A percentile compares a stretch with the other conserved stretches of the same genome.
These are phyloP conservation scores for Penicillium coprophilum DNA, from an alignment of 495 filamentous ascomycete species.

Conservation along the genomic window DNA sequence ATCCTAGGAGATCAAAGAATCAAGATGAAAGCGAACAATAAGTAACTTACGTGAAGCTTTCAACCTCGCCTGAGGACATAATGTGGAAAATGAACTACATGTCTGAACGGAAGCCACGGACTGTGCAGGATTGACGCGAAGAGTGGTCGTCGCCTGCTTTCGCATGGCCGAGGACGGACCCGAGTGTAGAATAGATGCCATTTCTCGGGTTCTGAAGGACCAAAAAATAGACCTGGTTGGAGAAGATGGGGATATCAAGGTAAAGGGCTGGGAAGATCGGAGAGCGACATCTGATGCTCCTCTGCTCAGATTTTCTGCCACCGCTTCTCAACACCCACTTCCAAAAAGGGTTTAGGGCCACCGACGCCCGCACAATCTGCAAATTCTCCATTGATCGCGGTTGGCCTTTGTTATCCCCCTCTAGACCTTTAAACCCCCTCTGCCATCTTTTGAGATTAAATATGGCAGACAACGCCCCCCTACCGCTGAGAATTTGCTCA, in stretches of 20 bases:
- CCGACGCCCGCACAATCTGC: conserved; percentile 41
- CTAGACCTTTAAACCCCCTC: conserved; percentile 17
- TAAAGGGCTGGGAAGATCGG: conserved; percentile 15
- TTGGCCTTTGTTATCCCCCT: conserved; percentile 19
- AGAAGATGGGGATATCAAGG: conserved; percentile 19
- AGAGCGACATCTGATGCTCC: conserved; percentile 31
- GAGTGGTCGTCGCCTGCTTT: conserved; percentile 34
- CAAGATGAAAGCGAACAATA: not conserved
- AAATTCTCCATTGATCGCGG: conserved; percentile 36
- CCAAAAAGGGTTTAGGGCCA: conserved; percentile 39
- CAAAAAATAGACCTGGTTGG: conserved; percentile 11
- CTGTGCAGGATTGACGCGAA: conserved; percentile 26
- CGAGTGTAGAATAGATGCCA: conserved; percentile 41
- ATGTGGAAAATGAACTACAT: conserved; percentile 37
- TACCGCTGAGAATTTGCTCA: conserved; percentile 55
- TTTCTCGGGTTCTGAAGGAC: conserved; percentile 21
- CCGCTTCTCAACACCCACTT: conserved; percentile 23
- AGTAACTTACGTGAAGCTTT: conserved; percentile 34
- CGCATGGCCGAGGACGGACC: conserved; percentile 35
- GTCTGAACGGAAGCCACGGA: conserved; percentile 36
- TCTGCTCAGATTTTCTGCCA: conserved; percentile 32
- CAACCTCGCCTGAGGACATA: conserved; percentile 32
- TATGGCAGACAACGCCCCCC: conserved; percentile 68
- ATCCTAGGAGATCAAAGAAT: not conserved
- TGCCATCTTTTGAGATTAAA: conserved; percentile 23